Percentiles rank a stretch among this genome's conserved stretches.
These are phyloP conservation scores for Psilocybe tampanensis DNA, from an alignment of 768 basidiomycete genomes.

Conservation along the genomic window DNA sequence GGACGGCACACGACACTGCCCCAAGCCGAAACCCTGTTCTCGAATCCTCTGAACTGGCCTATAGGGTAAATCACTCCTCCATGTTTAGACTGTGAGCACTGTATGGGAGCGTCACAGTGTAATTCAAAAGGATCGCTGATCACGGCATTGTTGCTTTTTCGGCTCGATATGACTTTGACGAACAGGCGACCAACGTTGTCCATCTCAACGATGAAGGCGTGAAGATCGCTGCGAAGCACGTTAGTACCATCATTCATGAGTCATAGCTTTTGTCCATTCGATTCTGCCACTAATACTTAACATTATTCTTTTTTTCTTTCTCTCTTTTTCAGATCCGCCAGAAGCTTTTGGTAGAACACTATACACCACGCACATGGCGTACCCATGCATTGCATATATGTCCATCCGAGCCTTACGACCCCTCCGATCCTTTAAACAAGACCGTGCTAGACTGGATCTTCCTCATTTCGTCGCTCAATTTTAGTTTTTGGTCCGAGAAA, in stretches of 20 bases:
- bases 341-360: slow-evolving; percentile 61
- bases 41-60: slow-evolving; percentile 55
- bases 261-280: no score
- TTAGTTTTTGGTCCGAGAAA: slow-evolving; percentile 85
- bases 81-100: background rate
- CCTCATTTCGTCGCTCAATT: slow-evolving; percentile 83
- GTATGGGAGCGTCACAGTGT: background rate
- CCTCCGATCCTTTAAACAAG: slow-evolving; percentile 54
- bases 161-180: background rate
- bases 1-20: slow-evolving; percentile 21
- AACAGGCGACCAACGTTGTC: slow-evolving; percentile 62
- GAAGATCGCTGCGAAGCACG: slow-evolving; percentile 65
- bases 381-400: slow-evolving; percentile 75
- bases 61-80: slow-evolving; percentile 44
- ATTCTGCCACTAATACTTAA: no score
- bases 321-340: slow-evolving; percentile 54
- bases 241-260: no score
- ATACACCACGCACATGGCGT: slow-evolving; percentile 82
- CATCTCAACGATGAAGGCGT: slow-evolving; percentile 63
- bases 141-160: slow-evolving; percentile 5
- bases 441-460: slow-evolving; percentile 84
- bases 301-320: background rate
- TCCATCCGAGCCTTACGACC: slow-evolving; percentile 64
- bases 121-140: slow-evolving; percentile 2
- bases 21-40: slow-evolving; percentile 58